A percentile compares a stretch with the other conserved stretches of the same genome.
Evolutionary conservation across 345 rosid genomes (phyloP).

Genomic region (Eutrema japonicum): DNA sequence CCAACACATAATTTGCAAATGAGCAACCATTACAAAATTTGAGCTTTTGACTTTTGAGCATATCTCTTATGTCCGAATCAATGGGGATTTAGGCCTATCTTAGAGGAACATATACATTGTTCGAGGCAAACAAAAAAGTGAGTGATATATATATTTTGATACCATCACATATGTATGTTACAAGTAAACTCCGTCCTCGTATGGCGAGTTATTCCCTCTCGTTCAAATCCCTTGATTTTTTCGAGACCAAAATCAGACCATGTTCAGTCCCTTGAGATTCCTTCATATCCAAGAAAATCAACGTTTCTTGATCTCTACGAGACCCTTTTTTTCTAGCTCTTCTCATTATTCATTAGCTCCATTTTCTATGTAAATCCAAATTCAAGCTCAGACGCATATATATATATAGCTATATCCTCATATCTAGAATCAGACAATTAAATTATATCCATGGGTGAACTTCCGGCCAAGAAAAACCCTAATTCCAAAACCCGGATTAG

Average conservation of each 20-base stretch:
- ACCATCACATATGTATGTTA: background rate
- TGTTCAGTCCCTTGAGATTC: background rate
- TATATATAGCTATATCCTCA: conserved; percentile 18
- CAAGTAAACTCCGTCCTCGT: background rate
- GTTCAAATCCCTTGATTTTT: background rate
- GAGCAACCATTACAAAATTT: background rate
- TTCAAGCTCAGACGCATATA: background rate
- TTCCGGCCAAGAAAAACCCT: conserved; percentile 35
- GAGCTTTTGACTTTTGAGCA: background rate
- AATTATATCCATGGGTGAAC: conserved; percentile 42
- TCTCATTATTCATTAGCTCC: conserved; percentile 1
- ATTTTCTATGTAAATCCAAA: conserved; percentile 11
- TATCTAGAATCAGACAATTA: background rate
- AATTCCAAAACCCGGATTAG: conserved; percentile 26
- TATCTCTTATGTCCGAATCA: conserved; percentile 9
- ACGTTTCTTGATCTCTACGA: background rate
- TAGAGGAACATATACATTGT: background rate
- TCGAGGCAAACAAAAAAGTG: background rate
- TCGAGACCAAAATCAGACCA: conserved; percentile 23
- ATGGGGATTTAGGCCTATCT: background rate
- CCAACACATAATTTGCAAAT: no score
- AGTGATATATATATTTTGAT: background rate
- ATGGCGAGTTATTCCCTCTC: conserved; percentile 12
- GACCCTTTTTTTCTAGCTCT: background rate
- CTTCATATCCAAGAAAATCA: conserved; percentile 22